These are phyloP conservation scores for Micromonas pusilla DNA, from an alignment of 139 green algal species.

Conservation along the genomic window DNA sequence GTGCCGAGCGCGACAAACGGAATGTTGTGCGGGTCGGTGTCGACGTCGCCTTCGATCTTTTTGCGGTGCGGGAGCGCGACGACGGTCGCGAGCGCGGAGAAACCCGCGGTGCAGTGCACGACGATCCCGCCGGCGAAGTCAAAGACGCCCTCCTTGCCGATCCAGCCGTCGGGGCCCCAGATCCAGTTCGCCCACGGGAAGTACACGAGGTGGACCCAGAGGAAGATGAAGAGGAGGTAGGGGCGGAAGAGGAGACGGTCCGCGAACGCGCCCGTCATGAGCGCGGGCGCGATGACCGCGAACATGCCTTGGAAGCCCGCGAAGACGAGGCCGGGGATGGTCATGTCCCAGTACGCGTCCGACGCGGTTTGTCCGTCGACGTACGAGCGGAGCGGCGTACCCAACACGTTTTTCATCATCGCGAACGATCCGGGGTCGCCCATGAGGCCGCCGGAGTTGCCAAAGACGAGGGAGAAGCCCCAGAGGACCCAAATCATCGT, in stretches of 20 bases:
- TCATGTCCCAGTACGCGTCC: too few species aligned
- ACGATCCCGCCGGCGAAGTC: slow-evolving; percentile 46
- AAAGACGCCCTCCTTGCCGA: slow-evolving; percentile 26
- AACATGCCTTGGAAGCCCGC: slow-evolving; percentile 44
- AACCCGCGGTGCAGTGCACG: slow-evolving; percentile 39
- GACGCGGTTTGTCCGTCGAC: too few species aligned
- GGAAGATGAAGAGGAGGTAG: slow-evolving; percentile 30
- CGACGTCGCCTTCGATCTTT: slow-evolving; percentile 42
- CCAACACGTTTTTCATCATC: background rate
- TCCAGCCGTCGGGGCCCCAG: slow-evolving; percentile 31
- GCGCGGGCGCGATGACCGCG: slow-evolving; percentile 39
- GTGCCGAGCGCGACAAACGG: slow-evolving; percentile 31
- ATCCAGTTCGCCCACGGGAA: slow-evolving; percentile 35
- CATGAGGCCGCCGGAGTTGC: background rate
- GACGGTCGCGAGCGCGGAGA: slow-evolving; percentile 27
- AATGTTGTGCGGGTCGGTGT: slow-evolving; percentile 51
- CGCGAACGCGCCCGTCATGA: slow-evolving; percentile 39
- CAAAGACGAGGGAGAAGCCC: slow-evolving; percentile 38
- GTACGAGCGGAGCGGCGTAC: too few species aligned
- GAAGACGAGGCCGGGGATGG: slow-evolving; percentile 36
- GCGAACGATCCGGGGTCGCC: background rate
- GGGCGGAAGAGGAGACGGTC: slow-evolving; percentile 37
- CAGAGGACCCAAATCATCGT: slow-evolving; percentile 38
- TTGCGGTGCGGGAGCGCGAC: slow-evolving; percentile 29
- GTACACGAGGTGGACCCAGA: slow-evolving; percentile 39